Conservation (phyloP, 495 filamentous ascomycete species). For the Rhizodiscina lignyota region DNA sequence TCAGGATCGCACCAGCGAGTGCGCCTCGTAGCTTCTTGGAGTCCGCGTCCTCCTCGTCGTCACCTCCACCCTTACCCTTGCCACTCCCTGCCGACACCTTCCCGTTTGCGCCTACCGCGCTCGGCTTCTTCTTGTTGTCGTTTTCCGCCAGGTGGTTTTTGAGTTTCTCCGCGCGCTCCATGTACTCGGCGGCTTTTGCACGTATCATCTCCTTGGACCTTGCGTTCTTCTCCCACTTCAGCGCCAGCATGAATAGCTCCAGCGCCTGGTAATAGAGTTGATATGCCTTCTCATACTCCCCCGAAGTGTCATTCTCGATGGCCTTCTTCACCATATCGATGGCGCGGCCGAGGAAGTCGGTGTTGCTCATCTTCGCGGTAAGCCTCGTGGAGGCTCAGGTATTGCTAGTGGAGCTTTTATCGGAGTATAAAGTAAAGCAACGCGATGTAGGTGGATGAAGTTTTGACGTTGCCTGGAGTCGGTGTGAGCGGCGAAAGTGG, state of each 20-base stretch:
- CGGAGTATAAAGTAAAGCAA: neutral
- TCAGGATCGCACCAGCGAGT: conserved; percentile 78
- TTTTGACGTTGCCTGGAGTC: neutral
- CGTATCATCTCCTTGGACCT: conserved; percentile 95
- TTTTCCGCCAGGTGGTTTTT: conserved; percentile 70
- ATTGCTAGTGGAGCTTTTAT: neutral
- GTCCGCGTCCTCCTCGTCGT: conserved; percentile 66
- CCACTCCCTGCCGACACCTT: conserved; percentile 53
- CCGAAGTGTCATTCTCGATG: conserved; percentile 89
- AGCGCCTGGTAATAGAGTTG: conserved; percentile 82
- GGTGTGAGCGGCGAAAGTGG: neutral
- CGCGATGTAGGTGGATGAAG: neutral
- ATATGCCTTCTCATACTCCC: conserved; percentile 92
- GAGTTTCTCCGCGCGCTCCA: conserved; percentile 95
- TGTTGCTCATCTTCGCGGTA: conserved; percentile 66
- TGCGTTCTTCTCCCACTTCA: conserved; percentile 96
- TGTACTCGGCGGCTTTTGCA: conserved; percentile 83
- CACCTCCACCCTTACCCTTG: conserved; percentile 48
- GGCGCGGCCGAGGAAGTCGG: conserved; percentile 88
- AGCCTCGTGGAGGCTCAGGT: conserved; percentile 4
- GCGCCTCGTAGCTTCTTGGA: conserved; percentile 87
- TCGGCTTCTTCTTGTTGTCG: conserved; percentile 53
- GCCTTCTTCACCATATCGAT: conserved; percentile 93
- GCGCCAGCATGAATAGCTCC: conserved; percentile 87
- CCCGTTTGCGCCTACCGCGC: conserved; percentile 75